Conservation (phyloP, 2,329 filamentous ascomycete genomes). For the Fusarium sp. region DNA sequence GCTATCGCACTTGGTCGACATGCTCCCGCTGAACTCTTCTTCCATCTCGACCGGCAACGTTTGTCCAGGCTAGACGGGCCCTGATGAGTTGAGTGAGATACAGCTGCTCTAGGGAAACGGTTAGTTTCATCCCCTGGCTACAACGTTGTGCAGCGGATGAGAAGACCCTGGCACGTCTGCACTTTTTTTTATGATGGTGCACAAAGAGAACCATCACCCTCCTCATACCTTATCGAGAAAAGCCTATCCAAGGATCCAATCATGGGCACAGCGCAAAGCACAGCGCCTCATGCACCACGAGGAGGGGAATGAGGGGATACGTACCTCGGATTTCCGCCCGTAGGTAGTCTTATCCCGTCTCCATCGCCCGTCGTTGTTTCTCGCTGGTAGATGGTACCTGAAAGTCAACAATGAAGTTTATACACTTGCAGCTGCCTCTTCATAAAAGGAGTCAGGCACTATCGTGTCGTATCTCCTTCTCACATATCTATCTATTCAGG, state of each 20-base stretch:
- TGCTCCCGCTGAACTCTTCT: background rate
- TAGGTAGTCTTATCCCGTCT: background rate
- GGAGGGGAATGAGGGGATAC: conserved; percentile 31
- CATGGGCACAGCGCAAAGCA: conserved; percentile 25
- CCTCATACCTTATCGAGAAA: conserved; percentile 35
- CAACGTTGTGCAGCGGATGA: conserved; percentile 30
- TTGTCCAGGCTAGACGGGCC: conserved; percentile 22
- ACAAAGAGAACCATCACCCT: conserved; percentile 22
- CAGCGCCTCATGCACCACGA: conserved; percentile 30
- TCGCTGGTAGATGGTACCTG: background rate
- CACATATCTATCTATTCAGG: conserved; percentile 15
- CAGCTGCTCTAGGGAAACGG: conserved; percentile 23
- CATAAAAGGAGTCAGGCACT: background rate
- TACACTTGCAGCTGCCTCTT: background rate
- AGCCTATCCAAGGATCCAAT: conserved; percentile 27
- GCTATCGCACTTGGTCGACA: conserved; percentile 8
- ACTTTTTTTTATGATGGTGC: conserved; percentile 29
- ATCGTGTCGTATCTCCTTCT: conserved; percentile 3
- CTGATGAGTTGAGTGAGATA: conserved; percentile 12
- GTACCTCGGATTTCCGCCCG: background rate
- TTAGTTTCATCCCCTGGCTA: conserved; percentile 25
- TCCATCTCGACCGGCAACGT: background rate
- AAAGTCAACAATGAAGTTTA: background rate
- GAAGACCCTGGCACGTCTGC: conserved; percentile 30
- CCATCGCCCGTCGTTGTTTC: background rate